Percentiles rank a stretch among this genome's conserved stretches.
phyloP scores from a whole-genome alignment of 192 early-diverging fungal species.

The Dissophora globulifera region DNA sequence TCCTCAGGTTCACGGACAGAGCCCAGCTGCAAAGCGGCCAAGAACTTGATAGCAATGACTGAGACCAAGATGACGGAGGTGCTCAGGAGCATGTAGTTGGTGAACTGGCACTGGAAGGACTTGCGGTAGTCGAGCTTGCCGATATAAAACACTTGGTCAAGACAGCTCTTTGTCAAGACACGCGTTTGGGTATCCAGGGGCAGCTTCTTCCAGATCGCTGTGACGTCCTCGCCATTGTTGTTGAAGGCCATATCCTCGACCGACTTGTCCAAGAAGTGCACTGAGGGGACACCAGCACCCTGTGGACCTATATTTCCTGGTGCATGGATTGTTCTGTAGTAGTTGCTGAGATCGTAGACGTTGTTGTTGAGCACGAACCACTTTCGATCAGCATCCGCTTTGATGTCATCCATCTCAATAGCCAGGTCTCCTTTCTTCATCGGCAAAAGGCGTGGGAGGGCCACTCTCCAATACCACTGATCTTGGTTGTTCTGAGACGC shows the following conservation, averaged over 20 bases:
- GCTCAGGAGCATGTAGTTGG: constrained; percentile 86
- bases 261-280: constrained; percentile 65
- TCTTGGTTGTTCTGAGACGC: constrained; percentile 49
- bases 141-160: constrained; percentile 86
- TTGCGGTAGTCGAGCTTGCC: constrained; percentile 85
- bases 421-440: constrained; percentile 71
- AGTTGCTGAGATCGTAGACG: constrained; percentile 73
- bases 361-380: constrained; percentile 70
- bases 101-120: constrained; percentile 80
- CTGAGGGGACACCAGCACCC: constrained; percentile 54
- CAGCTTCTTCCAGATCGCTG: constrained; percentile 63
- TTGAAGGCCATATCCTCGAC: constrained; percentile 71
- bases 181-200: constrained; percentile 47
- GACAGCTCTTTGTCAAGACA: constrained; percentile 66
- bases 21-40: constrained; percentile 81
- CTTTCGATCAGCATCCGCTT: constrained; percentile 57
- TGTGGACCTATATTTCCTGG: constrained; percentile 52
- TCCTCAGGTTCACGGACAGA: constrained; percentile 80
- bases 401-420: constrained; percentile 58
- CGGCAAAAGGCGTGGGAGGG: constrained; percentile 58
- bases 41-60: constrained; percentile 85
- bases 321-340: constrained; percentile 63
- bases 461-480: constrained; percentile 63
- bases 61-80: constrained; percentile 79
- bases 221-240: constrained; percentile 65